Evolutionary conservation across 2,329 filamentous ascomycete species (phyloP).

Genomic region (Nakataea oryzae): DNA sequence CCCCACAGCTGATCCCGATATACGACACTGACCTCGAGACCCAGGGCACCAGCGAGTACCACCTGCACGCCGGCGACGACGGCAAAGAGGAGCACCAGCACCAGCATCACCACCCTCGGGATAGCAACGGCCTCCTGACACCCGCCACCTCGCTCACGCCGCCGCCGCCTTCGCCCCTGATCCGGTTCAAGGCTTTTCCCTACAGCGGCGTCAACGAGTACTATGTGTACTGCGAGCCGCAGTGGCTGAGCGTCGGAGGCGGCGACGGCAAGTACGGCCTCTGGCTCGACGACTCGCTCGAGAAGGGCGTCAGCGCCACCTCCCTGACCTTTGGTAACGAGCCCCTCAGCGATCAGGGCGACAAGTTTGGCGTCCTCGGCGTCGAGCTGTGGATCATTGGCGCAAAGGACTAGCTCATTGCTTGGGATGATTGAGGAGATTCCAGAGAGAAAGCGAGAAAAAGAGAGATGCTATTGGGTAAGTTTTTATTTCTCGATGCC

Average conservation of each 20-base stretch:
- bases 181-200: slow-evolving; percentile 94
- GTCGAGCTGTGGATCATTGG: slow-evolving; percentile 94
- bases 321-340: slow-evolving; percentile 95
- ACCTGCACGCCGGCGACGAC: slow-evolving; percentile 2
- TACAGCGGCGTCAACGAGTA: slow-evolving; percentile 96
- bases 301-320: slow-evolving; percentile 70
- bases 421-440: slow-evolving; percentile 1
- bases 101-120: not conserved
- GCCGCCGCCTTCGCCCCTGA: slow-evolving; percentile 55
- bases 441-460: not conserved
- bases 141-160: too few species aligned
- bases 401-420: slow-evolving; percentile 10
- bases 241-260: slow-evolving; percentile 78
- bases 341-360: slow-evolving; percentile 81
- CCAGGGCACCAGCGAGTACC: not conserved
- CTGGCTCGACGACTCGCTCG: slow-evolving; percentile 82
- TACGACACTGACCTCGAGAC: slow-evolving; percentile 4
- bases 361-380: slow-evolving; percentile 82
- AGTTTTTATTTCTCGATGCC: not conserved
- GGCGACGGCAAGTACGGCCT: slow-evolving; percentile 85
- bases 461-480: not conserved
- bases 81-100: not conserved
- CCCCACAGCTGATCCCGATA: slow-evolving; percentile 3
- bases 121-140: slow-evolving; percentile 6
- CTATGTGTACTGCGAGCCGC: slow-evolving; percentile 82